These are phyloP conservation scores for Diplocarpon rosae DNA, from an alignment of 2,329 filamentous ascomycete species.

Conservation along the genomic window DNA sequence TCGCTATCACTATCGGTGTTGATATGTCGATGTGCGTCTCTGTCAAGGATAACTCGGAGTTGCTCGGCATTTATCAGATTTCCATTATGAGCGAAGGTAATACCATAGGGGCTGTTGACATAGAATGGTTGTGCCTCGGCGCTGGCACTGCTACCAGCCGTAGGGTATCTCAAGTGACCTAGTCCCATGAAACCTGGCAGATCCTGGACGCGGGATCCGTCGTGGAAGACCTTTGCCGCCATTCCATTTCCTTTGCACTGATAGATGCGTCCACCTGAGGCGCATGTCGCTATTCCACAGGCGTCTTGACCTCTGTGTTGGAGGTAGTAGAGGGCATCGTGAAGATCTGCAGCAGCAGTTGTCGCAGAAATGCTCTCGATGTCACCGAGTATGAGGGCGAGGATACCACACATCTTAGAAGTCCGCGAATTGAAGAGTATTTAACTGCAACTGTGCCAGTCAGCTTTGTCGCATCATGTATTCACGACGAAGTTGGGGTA, in stretches of 20 bases:
- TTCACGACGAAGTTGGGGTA: neutral
- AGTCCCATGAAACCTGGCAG: slow-evolving; percentile 81
- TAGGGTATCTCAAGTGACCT: slow-evolving; percentile 80
- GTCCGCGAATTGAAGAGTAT: neutral
- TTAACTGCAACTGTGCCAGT: slow-evolving; percentile 2
- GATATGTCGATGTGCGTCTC: slow-evolving; percentile 30
- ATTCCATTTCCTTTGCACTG: slow-evolving; percentile 88
- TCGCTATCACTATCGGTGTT: slow-evolving; percentile 87
- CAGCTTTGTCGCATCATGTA: slow-evolving; percentile 5
- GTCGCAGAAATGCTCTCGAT: slow-evolving; percentile 34
- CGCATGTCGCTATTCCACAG: slow-evolving; percentile 69
- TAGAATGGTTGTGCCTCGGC: slow-evolving; percentile 90
- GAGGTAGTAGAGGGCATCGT: slow-evolving; percentile 61
- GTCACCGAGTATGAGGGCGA: slow-evolving; percentile 49
- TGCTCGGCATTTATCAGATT: slow-evolving; percentile 73
- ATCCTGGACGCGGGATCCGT: slow-evolving; percentile 62
- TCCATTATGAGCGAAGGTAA: slow-evolving; percentile 75
- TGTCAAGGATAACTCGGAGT: slow-evolving; percentile 43
- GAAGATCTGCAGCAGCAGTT: slow-evolving; percentile 52
- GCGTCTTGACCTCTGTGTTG: slow-evolving; percentile 77
- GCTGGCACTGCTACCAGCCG: slow-evolving; percentile 71
- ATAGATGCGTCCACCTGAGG: slow-evolving; percentile 66
- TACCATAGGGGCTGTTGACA: slow-evolving; percentile 76
- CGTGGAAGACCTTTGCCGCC: slow-evolving; percentile 73
- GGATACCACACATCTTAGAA: slow-evolving; percentile 48